Evolutionary conservation across 2,329 filamentous ascomycete genomes (phyloP), one percentile per base, ranked within the genome.

Genomic region (Leptographium procerum): DNA sequence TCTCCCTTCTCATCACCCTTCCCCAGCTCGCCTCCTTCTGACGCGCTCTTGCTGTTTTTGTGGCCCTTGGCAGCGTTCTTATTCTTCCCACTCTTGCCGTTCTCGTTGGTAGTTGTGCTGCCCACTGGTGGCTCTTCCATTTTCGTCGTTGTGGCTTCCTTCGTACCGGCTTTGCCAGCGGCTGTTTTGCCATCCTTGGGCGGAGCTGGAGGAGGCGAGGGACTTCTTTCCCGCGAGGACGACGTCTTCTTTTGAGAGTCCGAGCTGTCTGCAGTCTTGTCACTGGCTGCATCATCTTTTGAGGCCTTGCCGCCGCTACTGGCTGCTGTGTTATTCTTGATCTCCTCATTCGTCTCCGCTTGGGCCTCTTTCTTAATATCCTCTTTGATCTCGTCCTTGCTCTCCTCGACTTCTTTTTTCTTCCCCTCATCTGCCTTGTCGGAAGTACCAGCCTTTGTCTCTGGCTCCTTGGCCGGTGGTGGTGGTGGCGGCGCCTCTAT

Each of bases 401-500:
- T 7, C 14, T 24, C 7, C 33, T 8, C 36, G 24, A 2, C 11
- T 4, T 8, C 24, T 14, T 45, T 16, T 19, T 40, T 22, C 22
- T 48, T 48, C 45, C 24, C 45, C 31, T 53, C 48, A 9, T 13
- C 22, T 26, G 31, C 56, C 34, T 57, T 31, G 29, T 8, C 33
- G 24, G 29, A 48, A 33, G n/a, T 14, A 36, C 26, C 48, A 13
- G 56, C 28, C 48, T 52, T 52, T 29, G 13, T 33, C 36, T 34
- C 40, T n/a, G 34, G 13, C 43, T 36, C 34, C 53, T 31, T 40
- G 9, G 16, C 26, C 22, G 53, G 22, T 24, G 53, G n/a, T 16
- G 43, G 56, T n/a, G 52, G 57, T 59, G 31, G 61, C 65, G 57
- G 51, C 22, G 22, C 66, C 61, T 61, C 62, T 57, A 77, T 69